phyloP scores from a whole-genome alignment of 106 monocot species.

The Dactylorhiza incarnata region DNA sequence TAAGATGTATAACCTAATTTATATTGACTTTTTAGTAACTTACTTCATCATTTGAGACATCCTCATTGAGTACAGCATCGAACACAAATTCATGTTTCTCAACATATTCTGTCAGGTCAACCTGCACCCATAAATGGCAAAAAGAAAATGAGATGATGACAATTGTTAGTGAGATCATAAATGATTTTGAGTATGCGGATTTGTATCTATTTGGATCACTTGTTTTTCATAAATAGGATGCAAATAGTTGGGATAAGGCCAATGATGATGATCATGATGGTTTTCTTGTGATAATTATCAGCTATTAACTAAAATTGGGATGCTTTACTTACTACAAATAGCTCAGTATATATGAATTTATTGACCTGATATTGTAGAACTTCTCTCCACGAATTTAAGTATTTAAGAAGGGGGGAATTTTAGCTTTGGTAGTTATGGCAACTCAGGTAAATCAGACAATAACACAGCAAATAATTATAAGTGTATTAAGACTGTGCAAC shows the following conservation, averaged over 20 bases:
- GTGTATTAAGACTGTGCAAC: neutral
- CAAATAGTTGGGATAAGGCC: too few species aligned
- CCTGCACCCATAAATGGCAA: slow-evolving; percentile 26
- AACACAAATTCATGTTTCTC: slow-evolving; percentile 95
- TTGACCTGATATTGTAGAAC: neutral
- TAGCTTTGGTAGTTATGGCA: neutral
- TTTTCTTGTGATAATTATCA: neutral
- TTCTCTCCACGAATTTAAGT: neutral
- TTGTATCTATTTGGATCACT: neutral
- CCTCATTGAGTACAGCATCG: slow-evolving; percentile 25
- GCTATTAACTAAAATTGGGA: neutral
- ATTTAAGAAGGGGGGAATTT: neutral
- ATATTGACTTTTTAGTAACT: neutral
- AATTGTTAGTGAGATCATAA: slow-evolving; percentile 4
- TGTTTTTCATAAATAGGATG: too few species aligned
- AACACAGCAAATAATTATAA: neutral
- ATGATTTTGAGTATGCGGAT: neutral
- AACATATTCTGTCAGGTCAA: slow-evolving; percentile 94
- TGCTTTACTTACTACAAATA: neutral
- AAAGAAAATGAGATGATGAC: neutral
- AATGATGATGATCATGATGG: too few species aligned
- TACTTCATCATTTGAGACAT: slow-evolving; percentile 21
- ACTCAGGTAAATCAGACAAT: neutral
- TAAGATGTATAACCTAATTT: neutral
- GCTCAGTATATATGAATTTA: neutral